Evolutionary conservation across 768 basidiomycete species (phyloP).

Genomic region (Kwoniella europaea): DNA sequence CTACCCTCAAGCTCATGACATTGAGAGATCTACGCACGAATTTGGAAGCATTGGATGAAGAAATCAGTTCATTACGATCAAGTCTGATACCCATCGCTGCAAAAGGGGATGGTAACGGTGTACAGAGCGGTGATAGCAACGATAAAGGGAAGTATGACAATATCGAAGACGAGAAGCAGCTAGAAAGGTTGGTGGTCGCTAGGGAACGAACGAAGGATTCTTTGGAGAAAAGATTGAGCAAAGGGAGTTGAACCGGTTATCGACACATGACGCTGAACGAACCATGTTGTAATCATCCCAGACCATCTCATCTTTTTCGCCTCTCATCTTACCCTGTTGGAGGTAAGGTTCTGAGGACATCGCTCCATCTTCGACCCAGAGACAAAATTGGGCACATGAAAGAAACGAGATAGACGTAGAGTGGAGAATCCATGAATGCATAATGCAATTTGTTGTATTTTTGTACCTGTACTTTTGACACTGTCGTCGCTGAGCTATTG

Average conservation of each 20-base stretch:
- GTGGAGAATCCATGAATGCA: constrained; percentile 18
- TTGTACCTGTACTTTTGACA: neutral
- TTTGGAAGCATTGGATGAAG: constrained; percentile 41
- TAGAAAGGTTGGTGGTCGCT: constrained; percentile 45
- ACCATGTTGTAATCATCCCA: too few species aligned
- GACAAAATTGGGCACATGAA: too few species aligned
- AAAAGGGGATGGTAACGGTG: neutral
- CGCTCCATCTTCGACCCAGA: too few species aligned
- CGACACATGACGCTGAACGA: neutral
- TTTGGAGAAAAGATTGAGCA: constrained; percentile 30
- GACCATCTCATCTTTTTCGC: too few species aligned
- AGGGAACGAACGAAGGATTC: constrained; percentile 39
- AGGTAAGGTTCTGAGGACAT: too few species aligned
- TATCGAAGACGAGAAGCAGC: constrained; percentile 37
- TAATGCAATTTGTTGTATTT: constrained; percentile 8
- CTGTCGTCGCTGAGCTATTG: neutral
- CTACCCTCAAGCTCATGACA: constrained; percentile 25
- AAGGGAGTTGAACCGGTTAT: neutral
- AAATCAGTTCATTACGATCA: constrained; percentile 35
- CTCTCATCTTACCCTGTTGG: too few species aligned
- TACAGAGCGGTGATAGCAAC: neutral
- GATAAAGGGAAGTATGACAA: constrained; percentile 37
- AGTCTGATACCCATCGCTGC: constrained; percentile 23
- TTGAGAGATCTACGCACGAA: constrained; percentile 36
- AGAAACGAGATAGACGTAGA: neutral